phyloP scores from a whole-genome alignment of 2,329 filamentous ascomycete species.

The Paraconiothyrium brasiliense region DNA sequence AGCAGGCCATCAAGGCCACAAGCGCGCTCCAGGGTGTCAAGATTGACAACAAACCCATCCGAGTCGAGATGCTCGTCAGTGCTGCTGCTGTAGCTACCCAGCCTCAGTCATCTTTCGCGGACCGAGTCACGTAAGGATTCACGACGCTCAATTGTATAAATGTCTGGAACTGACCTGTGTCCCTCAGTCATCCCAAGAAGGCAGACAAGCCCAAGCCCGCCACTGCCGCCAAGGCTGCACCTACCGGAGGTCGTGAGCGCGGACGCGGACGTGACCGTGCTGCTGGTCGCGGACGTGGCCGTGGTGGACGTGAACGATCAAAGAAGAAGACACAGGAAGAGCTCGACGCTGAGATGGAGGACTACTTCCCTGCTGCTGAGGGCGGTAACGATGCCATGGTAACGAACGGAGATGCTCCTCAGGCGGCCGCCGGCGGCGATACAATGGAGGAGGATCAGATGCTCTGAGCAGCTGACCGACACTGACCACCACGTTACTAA shows the following conservation, averaged over 20 bases:
- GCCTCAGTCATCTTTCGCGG: constrained; percentile 75
- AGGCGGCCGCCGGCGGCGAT: constrained; percentile 55
- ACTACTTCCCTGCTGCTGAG: constrained; percentile 77
- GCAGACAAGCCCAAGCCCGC: constrained; percentile 72
- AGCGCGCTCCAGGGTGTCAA: constrained; percentile 85
- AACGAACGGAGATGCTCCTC: constrained; percentile 56
- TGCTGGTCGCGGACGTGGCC: constrained; percentile 58
- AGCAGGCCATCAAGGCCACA: constrained; percentile 85
- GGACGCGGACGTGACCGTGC: constrained; percentile 52
- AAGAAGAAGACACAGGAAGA: constrained; percentile 97
- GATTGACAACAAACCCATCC: constrained; percentile 90
- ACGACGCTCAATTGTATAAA: too few relatives aligned
- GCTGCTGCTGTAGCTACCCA: constrained; percentile 74
- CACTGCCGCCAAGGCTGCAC: constrained; percentile 74
- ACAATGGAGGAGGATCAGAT: constrained; percentile 54
- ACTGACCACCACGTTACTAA: neutral
- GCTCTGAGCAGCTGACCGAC: constrained; percentile 34
- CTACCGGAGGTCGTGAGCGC: constrained; percentile 52
- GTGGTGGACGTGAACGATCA: constrained; percentile 60
- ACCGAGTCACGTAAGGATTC: constrained; percentile 78
- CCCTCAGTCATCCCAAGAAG: constrained; percentile 68
- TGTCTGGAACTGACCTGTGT: constrained; percentile 18
- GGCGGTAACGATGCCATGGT: constrained; percentile 57
- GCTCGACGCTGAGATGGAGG: constrained; percentile 96
- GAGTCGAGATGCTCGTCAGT: constrained; percentile 92